Evolutionary conservation across 805 yeast species (phyloP).

Genomic region (Metschnikowia shivogae): DNA sequence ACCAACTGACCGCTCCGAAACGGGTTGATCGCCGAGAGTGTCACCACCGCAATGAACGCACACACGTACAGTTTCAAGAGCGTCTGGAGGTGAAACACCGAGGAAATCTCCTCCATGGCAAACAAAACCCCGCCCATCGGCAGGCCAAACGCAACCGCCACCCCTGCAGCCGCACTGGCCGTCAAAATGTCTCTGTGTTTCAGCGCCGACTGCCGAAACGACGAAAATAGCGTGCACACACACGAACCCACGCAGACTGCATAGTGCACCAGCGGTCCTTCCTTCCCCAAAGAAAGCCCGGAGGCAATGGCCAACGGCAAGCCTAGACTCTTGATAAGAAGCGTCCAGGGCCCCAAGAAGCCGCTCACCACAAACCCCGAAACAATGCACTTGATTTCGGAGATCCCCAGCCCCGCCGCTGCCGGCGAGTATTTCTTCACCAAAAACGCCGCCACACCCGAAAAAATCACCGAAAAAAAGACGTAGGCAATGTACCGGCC

Average conservation of each 20-base stretch:
- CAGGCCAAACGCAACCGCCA: constrained; percentile 95
- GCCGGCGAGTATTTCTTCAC: constrained; percentile 74
- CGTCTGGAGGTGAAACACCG: constrained; percentile 68
- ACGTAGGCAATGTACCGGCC: constrained; percentile 59
- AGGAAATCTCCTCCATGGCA: constrained; percentile 85
- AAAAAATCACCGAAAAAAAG: constrained; percentile 54
- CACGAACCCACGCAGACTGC: constrained; percentile 94
- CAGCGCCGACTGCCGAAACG: constrained; percentile 43
- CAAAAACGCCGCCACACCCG: constrained; percentile 59
- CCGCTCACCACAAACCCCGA: constrained; percentile 81
- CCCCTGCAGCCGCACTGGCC: constrained; percentile 97
- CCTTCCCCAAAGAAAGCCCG: constrained; percentile 92
- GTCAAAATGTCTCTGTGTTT: constrained; percentile 60
- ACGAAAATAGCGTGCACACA: constrained; percentile 52
- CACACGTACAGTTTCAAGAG: constrained; percentile 92
- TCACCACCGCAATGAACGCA: constrained; percentile 80
- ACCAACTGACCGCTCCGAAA: constrained; percentile 94
- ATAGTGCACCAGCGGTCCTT: constrained; percentile 97
- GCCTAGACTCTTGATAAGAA: constrained; percentile 71
- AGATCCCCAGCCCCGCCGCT: constrained; percentile 97
- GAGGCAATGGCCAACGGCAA: constrained; percentile 90
- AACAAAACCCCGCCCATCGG: constrained; percentile 97
- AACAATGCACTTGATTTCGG: constrained; percentile 92
- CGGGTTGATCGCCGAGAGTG: constrained; percentile 79
- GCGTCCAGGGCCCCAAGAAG: constrained; percentile 69